Conservation (phyloP, 2,329 filamentous ascomycete genomes). For the Epichloe gansuensis region DNA sequence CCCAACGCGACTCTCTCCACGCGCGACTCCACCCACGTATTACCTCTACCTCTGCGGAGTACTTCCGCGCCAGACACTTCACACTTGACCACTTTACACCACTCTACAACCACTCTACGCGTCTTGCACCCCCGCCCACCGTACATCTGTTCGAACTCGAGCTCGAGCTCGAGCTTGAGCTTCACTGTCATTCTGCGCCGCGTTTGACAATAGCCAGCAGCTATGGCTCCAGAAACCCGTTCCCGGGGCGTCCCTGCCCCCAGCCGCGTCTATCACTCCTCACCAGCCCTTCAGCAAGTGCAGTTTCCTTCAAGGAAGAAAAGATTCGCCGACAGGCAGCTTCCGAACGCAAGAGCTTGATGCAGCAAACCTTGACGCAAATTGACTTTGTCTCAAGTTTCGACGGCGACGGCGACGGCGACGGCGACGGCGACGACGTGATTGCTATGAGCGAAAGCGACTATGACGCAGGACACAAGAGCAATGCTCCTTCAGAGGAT, state of each 20-base stretch:
- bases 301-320: constrained; percentile 26
- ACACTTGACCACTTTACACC: background rate
- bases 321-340: constrained; percentile 24
- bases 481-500: background rate
- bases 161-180: background rate
- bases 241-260: constrained; percentile 25
- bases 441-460: constrained; percentile 17
- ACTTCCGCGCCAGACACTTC: background rate
- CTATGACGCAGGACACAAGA: background rate
- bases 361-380: constrained; percentile 32
- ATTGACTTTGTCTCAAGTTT: constrained; percentile 27
- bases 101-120: background rate
- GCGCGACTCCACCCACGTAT: background rate
- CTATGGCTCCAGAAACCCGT: constrained; percentile 20
- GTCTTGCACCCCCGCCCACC: background rate
- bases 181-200: background rate
- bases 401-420: constrained; percentile 19
- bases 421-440: constrained; percentile 14
- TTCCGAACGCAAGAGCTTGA: constrained; percentile 15
- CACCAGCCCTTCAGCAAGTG: constrained; percentile 24
- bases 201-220: background rate
- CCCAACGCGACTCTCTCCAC: background rate
- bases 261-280: constrained; percentile 26
- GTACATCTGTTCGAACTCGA: background rate
- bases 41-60: background rate